Base-by-base conservation (phyloP, 192 early-diverging fungal species). In the Podila clonocystis region DNA sequence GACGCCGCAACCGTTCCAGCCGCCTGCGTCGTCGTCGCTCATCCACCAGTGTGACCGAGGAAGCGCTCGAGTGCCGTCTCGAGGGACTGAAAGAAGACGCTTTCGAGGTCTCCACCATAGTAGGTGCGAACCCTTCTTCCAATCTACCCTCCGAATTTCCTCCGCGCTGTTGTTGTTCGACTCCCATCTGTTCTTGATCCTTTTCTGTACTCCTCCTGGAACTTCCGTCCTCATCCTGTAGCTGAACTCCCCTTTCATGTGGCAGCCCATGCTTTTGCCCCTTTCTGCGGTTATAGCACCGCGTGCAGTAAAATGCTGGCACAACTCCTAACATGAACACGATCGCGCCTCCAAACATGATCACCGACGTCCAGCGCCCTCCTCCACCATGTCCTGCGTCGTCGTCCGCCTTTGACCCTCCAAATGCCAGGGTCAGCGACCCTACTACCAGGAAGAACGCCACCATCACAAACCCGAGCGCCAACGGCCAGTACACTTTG, bases 401-500 rank as follows among this genome's bases (percentile, higher is more conserved):
- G 0, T 50, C 58, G 0, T 11, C 22, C 2, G 50, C 22, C 5
- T 29, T 57, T 36, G 49, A 45, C 24, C 68, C 68, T 2, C n/a
- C 30, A 28, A 79, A 79, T 1, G 75, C 75, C 24, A 79, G 34
- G 4, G 70, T 79, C 28, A 79, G 45, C 0, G 75, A 71, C 17
- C 75, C 82, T 31, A 77, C 34, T 6, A 83, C 82, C 57, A 83
- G 59, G 49, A 83, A 70, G 34, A 73, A 66, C 5, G 82, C 74
- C 15, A 78, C 45, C 24, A 74, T 24, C 22, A 83, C 70, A 58
- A 83, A 83, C 3, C 58, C 29, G 9, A 65, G 11, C 7, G 75
- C 69, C 20, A 83, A 34, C 3, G 82, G 82, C 68, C 74, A 73
- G 48, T 63, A 76, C 24, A 85, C 82, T 49, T 82, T 87, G 63